Evolutionary conservation across 2,329 filamentous ascomycete species (phyloP).

Genomic region (Trichophyton schoenleinii): DNA sequence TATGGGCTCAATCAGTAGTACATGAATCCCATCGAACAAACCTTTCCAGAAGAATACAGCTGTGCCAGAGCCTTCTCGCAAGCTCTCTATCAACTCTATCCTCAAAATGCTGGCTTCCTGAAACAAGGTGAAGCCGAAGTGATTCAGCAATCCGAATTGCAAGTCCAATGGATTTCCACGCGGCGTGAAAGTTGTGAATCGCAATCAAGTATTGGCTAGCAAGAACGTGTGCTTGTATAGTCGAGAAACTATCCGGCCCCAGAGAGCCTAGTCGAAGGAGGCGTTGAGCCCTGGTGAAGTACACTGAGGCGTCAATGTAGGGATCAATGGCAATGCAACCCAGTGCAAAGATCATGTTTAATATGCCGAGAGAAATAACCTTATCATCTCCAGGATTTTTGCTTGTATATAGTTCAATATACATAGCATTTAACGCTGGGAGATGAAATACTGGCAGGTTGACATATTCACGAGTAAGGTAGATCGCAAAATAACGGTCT

Average conservation of each 20-base stretch:
- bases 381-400: slow-evolving; percentile 6
- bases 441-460: slow-evolving; percentile 18
- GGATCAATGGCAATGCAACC: slow-evolving; percentile 11
- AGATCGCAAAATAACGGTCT: slow-evolving; percentile 14
- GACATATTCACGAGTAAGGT: slow-evolving; percentile 19
- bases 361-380: slow-evolving; percentile 13
- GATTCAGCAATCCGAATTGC: slow-evolving; percentile 16
- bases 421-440: slow-evolving; percentile 13
- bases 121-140: slow-evolving; percentile 14
- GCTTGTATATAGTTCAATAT: slow-evolving; percentile 8
- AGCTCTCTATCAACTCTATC: slow-evolving; percentile 15
- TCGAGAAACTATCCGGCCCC: slow-evolving; percentile 8
- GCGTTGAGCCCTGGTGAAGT: slow-evolving; percentile 14
- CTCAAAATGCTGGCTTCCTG: slow-evolving; percentile 13
- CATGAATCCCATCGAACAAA: slow-evolving; percentile 1
- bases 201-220: slow-evolving; percentile 18
- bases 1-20: not conserved
- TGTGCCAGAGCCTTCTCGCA: slow-evolving; percentile 18
- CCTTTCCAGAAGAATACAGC: slow-evolving; percentile 17
- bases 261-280: slow-evolving; percentile 12
- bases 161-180: slow-evolving; percentile 17
- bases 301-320: slow-evolving; percentile 9
- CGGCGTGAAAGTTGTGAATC: slow-evolving; percentile 13
- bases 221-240: slow-evolving; percentile 16
- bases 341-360: slow-evolving; percentile 16